Evolutionary conservation across 139 green algal species (phyloP).

Genomic region (Medakamo hakoo): DNA sequence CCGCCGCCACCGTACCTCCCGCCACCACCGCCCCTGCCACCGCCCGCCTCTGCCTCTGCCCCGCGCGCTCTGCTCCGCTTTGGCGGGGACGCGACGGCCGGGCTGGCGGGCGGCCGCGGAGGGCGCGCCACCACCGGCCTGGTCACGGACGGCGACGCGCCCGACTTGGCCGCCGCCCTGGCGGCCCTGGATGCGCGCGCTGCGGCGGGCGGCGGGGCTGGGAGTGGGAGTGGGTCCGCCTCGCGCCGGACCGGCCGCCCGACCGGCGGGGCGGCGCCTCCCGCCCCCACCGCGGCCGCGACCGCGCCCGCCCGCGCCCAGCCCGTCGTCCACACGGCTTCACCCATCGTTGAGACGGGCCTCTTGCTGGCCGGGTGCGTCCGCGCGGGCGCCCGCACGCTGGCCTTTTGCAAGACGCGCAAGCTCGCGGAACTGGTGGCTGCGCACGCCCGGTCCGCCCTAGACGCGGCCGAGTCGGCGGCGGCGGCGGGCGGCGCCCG

Average conservation of each 20-base stretch:
- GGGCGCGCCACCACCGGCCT: too few relatives aligned
- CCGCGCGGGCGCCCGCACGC: slow-evolving; percentile 51
- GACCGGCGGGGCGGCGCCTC: neutral
- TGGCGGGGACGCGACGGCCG: too few relatives aligned
- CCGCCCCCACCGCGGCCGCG: slow-evolving; percentile 4
- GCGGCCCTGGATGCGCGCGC: too few relatives aligned
- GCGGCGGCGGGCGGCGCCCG: slow-evolving; percentile 13
- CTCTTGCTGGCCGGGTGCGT: slow-evolving; percentile 29
- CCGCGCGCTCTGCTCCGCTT: too few relatives aligned
- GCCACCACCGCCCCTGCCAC: too few relatives aligned
- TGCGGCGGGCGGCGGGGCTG: neutral
- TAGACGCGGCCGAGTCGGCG: neutral
- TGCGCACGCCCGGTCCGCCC: slow-evolving; percentile 34
- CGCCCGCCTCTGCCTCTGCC: too few relatives aligned
- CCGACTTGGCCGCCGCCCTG: too few relatives aligned
- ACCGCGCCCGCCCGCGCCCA: slow-evolving; percentile 4
- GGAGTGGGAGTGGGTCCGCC: neutral
- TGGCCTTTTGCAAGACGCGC: slow-evolving; percentile 90
- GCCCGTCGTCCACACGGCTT: slow-evolving; percentile 16
- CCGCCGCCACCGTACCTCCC: too few relatives aligned
- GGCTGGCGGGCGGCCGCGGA: too few relatives aligned
- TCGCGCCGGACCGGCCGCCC: neutral
- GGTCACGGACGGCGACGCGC: too few relatives aligned
- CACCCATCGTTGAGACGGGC: slow-evolving; percentile 78
- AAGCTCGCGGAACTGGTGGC: slow-evolving; percentile 94